Base-by-base conservation (phyloP, 2,329 filamentous ascomycete genomes). In the Pseudocercospora crystallina region DNA sequence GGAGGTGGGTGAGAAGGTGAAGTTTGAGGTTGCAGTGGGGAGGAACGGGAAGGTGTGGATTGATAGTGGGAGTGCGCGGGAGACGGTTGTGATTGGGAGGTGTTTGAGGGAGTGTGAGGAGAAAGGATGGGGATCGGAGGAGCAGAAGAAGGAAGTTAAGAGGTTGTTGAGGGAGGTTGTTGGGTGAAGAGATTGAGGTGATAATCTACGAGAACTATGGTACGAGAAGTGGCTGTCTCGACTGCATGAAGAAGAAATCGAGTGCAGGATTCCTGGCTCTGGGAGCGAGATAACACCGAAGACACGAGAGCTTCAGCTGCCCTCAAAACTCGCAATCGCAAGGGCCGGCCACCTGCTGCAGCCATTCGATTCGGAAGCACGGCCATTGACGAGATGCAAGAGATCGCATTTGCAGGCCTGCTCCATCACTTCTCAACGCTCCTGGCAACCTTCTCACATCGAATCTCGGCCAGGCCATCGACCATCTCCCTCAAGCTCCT, bases 1-100 rank as follows among this genome's bases (percentile, higher is more conserved):
- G 57, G 87, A 90, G 65, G 73, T 97, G 11, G 91, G 86, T 2
- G 84, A 85, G 51, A 92, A 89, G 47, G 72, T 96, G 11, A 84
- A 87, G 14, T 99, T 97, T 69, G 94, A 99, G 76, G 88, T 95
- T 53, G 92, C 92, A 0, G 88, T 96, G 8, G 94, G 94, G 13
- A 83, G 90, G 65, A 99, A 99, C 70, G 94, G 94, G 35, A 86
- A 83, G 69, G 81, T 97, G 15, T 97, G 94, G 90, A 87, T 97
- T 11, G 85, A 92, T 65, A 90, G 87, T 50, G 87, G 86, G 26
- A 86, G 78, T 55, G 74, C 86, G 33, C 86, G 81, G 72, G 84
- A 83, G 30, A 85, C 90, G 7, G 75, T 96, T 55, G 80, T 83
- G 1, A 87, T 97, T 49, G 92, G 91, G 1, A 83, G 82, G 60